Evolutionary conservation across 2,329 filamentous ascomycete genomes (phyloP), one percentile per base, ranked within the genome.

Genomic region (Saccharata proteae): DNA sequence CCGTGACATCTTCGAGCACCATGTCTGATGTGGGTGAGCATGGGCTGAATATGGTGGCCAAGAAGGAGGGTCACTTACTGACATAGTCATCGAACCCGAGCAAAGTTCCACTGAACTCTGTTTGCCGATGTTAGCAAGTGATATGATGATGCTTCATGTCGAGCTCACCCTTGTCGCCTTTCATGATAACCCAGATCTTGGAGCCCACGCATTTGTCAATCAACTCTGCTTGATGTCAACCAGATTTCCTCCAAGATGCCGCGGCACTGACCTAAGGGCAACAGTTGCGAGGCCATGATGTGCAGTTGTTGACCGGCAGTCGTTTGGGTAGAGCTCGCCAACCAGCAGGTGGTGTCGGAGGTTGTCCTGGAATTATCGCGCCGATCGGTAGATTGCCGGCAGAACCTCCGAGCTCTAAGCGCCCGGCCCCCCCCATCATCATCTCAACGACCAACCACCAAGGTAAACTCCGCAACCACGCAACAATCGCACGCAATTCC

Each of bases 121-220:
- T n/a, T n/a, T n/a, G n/a, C n/a, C n/a, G 25, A 17, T 11, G 27
- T 49, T 30, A 49, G 38, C 13, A 25, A 12, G 8, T 25, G 16
- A 19, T 16, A 26, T 17, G 13, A 19, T 16, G 8, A n/a, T 18
- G 8, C 7, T 29, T 13, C 16, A 19, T 16, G 28, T 29, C 5
- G 26, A 22, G 23, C 36, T 38, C 61, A 93, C 90, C 90, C 67
- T 94, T 96, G 55, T 96, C 90, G 43, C 86, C 84, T 63, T 98
- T 98, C 90, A 98, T 98, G 48, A 98, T 76, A 41, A 98, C 86
- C 86, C 88, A 94, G 58, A 98, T 96, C 48, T 80, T 80, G 33
- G 86, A 96, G 39, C 90, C 90, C 43, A 98, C 86, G 55, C 90
- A 98, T 62, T 94, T 94, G 67, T 98, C 90, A 58, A 98, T 96